A percentile compares a stretch with the other conserved stretches of the same genome.
Evolutionary conservation across 139 green algal genomes (phyloP).

Genomic region (Chloropicon primus): DNA sequence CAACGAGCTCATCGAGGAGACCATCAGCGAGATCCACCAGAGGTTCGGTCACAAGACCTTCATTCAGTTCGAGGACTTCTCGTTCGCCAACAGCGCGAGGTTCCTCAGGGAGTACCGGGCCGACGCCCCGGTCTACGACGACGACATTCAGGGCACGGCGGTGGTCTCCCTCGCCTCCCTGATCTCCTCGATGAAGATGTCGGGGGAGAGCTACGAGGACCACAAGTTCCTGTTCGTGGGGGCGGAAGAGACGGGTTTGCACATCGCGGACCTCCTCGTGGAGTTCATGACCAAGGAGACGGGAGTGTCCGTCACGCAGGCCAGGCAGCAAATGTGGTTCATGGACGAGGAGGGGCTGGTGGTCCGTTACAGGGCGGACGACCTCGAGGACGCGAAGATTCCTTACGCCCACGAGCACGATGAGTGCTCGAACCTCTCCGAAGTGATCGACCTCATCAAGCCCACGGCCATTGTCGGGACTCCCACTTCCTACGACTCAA

Average conservation of each 20-base stretch:
- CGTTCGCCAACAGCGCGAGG: slow-evolving; percentile 45
- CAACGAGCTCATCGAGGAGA: slow-evolving; percentile 67
- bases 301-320: slow-evolving; percentile 48
- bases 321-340: slow-evolving; percentile 54
- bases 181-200: slow-evolving; percentile 46
- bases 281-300: slow-evolving; percentile 26
- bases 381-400: slow-evolving; percentile 60
- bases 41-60: slow-evolving; percentile 67
- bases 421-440: slow-evolving; percentile 29
- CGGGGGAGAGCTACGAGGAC: slow-evolving; percentile 33
- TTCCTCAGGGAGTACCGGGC: slow-evolving; percentile 56
- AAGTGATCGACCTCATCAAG: slow-evolving; percentile 48
- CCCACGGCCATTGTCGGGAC: slow-evolving; percentile 58
- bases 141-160: slow-evolving; percentile 45
- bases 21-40: slow-evolving; percentile 38
- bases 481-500: neutral
- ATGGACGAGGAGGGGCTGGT: slow-evolving; percentile 57
- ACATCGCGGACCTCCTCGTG: slow-evolving; percentile 65
- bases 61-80: slow-evolving; percentile 67
- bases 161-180: slow-evolving; percentile 57
- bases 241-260: slow-evolving; percentile 35
- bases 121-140: slow-evolving; percentile 59
- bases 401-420: slow-evolving; percentile 44
- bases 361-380: slow-evolving; percentile 45
- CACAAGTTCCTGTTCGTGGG: slow-evolving; percentile 56